These are phyloP conservation scores for Coemansia furcata DNA, from an alignment of 192 early-diverging fungal species.

Conservation along the genomic window DNA sequence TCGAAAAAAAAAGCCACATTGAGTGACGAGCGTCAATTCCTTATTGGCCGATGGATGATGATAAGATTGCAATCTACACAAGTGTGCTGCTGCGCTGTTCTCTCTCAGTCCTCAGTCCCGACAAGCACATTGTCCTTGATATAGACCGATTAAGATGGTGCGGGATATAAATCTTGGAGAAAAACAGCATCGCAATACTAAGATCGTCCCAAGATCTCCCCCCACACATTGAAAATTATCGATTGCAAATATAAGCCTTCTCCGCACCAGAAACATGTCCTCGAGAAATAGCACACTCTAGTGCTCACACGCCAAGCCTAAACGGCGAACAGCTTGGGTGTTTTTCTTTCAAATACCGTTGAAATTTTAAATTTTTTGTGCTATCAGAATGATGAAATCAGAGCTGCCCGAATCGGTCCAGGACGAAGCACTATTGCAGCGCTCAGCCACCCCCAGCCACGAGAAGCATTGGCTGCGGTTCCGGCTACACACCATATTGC, in stretches of 20 bases:
- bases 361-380: background rate
- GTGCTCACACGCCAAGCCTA: no score
- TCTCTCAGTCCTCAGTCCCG: background rate
- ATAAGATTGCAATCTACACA: background rate
- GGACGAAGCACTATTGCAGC: background rate
- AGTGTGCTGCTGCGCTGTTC: background rate
- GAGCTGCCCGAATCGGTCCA: constrained; percentile 1
- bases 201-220: background rate
- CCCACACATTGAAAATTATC: no score
- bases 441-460: background rate
- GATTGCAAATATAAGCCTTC: no score
- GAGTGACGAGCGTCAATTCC: background rate
- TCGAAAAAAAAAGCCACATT: background rate
- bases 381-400: background rate
- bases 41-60: background rate
- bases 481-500: background rate
- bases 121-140: background rate
- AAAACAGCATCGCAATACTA: background rate
- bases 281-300: no score
- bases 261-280: no score
- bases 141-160: background rate
- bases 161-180: background rate
- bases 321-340: no score
- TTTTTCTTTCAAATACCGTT: background rate
- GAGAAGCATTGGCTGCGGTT: background rate